phyloP scores from a whole-genome alignment of 148 eudicot species.

The Oxyria digyna region DNA sequence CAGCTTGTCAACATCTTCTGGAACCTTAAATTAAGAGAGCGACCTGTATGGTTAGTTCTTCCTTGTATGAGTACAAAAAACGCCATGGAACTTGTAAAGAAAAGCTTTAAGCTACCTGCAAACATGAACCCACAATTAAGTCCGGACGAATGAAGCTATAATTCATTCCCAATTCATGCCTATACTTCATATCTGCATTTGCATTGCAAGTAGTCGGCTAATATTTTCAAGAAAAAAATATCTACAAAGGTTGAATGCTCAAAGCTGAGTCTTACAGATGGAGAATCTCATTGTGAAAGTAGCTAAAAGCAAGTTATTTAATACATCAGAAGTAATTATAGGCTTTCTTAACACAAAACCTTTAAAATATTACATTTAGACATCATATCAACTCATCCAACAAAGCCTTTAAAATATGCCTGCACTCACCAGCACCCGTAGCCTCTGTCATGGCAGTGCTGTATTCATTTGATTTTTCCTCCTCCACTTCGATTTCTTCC shows the following conservation, averaged over 20 bases:
- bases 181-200: conserved; percentile 67
- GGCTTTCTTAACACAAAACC: neutral
- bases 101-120: conserved; percentile 57
- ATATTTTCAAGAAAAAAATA: no score
- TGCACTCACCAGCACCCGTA: conserved; percentile 91
- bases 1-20: conserved; percentile 90
- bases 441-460: conserved; percentile 92
- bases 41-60: neutral
- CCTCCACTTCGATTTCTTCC: conserved; percentile 32
- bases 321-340: neutral
- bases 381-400: neutral
- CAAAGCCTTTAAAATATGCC: neutral
- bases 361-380: neutral
- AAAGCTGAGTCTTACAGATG: no score
- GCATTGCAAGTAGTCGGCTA: conserved; percentile 1
- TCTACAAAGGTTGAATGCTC: no score
- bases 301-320: neutral
- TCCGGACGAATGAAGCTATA: conserved; percentile 89
- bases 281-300: no score
- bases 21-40: conserved; percentile 48
- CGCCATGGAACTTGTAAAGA: neutral
- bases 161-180: conserved; percentile 95
- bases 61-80: conserved; percentile 4
- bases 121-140: conserved; percentile 92
- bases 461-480: conserved; percentile 64